phyloP scores from a whole-genome alignment of 2,329 filamentous ascomycete genomes.

The Diaporthe citri region DNA sequence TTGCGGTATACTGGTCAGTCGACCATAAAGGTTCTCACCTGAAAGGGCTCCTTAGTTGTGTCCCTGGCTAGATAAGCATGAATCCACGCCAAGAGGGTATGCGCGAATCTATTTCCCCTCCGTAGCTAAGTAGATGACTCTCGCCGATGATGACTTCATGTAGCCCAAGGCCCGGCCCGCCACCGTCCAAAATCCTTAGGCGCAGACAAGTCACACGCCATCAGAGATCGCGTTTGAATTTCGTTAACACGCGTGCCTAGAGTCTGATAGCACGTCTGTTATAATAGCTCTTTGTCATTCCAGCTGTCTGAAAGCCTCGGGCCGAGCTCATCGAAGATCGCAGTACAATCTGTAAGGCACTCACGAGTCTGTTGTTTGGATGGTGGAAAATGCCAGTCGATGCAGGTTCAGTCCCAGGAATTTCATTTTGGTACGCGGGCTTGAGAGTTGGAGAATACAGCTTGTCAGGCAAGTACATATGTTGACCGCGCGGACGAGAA shows the following conservation, averaged over 20 bases:
- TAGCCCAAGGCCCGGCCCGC: not conserved
- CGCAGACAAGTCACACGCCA: not conserved
- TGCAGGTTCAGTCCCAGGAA: not conserved
- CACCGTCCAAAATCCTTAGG: no score
- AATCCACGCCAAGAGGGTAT: no score
- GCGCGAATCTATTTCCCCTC: no score
- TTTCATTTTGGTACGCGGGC: not conserved
- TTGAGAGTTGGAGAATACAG: not conserved
- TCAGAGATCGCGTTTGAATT: not conserved
- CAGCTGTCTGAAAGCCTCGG: not conserved
- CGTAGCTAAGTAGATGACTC: not conserved
- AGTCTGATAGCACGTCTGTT: not conserved
- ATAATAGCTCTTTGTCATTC: not conserved
- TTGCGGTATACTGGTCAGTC: not conserved
- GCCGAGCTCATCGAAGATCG: not conserved
- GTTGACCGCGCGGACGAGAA: not conserved
- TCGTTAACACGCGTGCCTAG: not conserved
- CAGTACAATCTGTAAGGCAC: not conserved
- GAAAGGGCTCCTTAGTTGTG: not conserved
- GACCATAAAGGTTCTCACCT: not conserved
- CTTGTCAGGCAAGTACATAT: not conserved
- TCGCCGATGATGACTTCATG: not conserved
- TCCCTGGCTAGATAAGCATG: no score
- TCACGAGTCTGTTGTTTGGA: not conserved
- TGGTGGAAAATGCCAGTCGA: not conserved